Evolutionary conservation across 306 rosid genomes (phyloP).

Genomic region (Aeschynomene evenia): DNA sequence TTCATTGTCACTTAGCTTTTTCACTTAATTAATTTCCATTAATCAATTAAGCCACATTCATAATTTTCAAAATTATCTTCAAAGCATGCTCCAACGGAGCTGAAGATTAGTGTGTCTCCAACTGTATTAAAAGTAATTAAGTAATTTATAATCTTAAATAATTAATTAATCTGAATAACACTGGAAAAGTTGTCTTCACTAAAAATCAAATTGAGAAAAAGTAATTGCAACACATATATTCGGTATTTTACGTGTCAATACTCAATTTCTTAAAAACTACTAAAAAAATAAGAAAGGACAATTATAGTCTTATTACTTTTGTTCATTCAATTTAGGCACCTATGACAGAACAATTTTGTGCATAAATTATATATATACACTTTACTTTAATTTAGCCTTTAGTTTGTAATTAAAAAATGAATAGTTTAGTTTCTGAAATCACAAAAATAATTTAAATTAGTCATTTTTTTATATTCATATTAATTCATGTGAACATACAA

Average conservation of each 20-base stretch:
- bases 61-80: not conserved
- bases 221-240: not conserved
- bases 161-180: not conserved
- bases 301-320: not conserved
- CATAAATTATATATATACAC: too few relatives aligned
- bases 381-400: too few relatives aligned
- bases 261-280: not conserved
- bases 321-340: not conserved
- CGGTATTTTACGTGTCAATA: not conserved
- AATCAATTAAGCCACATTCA: not conserved
- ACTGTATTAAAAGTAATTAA: not conserved
- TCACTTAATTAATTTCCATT: not conserved
- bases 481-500: too few relatives aligned
- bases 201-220: not conserved
- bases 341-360: not conserved
- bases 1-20: not conserved
- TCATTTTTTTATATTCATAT: too few relatives aligned
- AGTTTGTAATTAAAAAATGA: too few relatives aligned
- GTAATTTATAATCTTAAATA: too few relatives aligned
- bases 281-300: not conserved
- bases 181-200: not conserved
- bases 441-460: too few relatives aligned
- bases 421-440: too few relatives aligned
- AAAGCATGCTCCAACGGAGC: not conserved
- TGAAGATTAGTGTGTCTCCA: not conserved